These are phyloP conservation scores for Aspergillus thermomutatus DNA, from an alignment of 2,329 filamentous ascomycete species.

Conservation along the genomic window DNA sequence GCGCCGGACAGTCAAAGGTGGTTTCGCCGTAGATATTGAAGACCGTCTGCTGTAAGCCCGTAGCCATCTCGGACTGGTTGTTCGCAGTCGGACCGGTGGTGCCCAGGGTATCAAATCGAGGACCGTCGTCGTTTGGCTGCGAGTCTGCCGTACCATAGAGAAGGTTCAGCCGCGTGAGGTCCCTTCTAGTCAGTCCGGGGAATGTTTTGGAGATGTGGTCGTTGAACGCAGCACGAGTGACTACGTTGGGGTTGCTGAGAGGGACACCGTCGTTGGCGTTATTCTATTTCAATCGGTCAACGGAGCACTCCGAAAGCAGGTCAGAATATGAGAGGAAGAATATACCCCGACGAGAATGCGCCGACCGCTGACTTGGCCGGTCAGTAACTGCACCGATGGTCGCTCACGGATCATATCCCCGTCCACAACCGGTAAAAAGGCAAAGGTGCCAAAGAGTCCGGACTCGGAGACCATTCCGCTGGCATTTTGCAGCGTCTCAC, in stretches of 20 bases:
- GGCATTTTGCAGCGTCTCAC: conserved; percentile 36
- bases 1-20: conserved; percentile 55
- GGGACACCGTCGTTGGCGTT: conserved; percentile 51
- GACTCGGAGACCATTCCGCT: conserved; percentile 31
- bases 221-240: conserved; percentile 38
- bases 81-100: conserved; percentile 45
- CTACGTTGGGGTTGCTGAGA: conserved; percentile 47
- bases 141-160: conserved; percentile 33
- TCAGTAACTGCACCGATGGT: conserved; percentile 36
- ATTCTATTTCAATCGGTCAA: conserved; percentile 25
- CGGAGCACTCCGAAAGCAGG: too few relatives aligned
- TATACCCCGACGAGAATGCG: conserved; percentile 31
- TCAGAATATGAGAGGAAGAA: not conserved
- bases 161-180: conserved; percentile 32
- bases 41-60: conserved; percentile 53
- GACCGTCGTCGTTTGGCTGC: conserved; percentile 17
- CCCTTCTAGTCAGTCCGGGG: conserved; percentile 27
- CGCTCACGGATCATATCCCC: conserved; percentile 36
- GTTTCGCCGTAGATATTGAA: conserved; percentile 54
- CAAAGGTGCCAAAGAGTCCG: conserved; percentile 41
- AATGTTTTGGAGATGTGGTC: conserved; percentile 41
- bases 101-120: conserved; percentile 39
- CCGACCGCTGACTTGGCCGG: conserved; percentile 37
- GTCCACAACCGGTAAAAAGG: conserved; percentile 45
- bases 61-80: conserved; percentile 47